A percentile compares a stretch with the other conserved stretches of the same genome.
phyloP scores from a whole-genome alignment of 2,329 filamentous ascomycete genomes.

The Pseudogymnoascus sp. region DNA sequence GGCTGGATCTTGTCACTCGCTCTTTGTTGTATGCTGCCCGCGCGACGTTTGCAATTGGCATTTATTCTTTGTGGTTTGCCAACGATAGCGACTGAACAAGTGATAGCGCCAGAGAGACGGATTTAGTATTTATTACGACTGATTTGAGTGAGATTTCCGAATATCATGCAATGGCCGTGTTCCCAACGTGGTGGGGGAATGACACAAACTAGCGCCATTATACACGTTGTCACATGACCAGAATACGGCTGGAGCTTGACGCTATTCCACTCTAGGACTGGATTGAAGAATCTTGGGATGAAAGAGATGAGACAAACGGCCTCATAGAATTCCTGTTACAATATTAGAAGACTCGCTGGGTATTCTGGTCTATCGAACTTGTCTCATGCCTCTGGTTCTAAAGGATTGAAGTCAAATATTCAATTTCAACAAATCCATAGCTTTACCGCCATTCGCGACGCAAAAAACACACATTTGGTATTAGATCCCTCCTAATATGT shows the following conservation, averaged over 20 bases:
- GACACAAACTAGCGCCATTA: slow-evolving; percentile 6
- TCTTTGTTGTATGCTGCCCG: background rate
- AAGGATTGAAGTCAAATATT: background rate
- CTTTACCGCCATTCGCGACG: background rate
- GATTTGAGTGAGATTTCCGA: background rate
- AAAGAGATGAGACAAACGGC: background rate
- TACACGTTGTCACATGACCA: slow-evolving; percentile 7
- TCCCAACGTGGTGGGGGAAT: slow-evolving; percentile 5
- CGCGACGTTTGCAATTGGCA: slow-evolving; percentile 2
- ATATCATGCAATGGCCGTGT: slow-evolving; percentile 6
- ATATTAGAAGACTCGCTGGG: background rate
- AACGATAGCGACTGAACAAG: background rate
- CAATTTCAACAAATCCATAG: background rate
- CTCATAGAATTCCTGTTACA: background rate
- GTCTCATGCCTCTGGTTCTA: background rate
- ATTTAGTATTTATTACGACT: background rate
- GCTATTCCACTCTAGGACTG: background rate
- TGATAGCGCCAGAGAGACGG: background rate
- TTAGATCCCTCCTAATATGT: background rate
- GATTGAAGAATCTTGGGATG: background rate
- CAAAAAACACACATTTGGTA: background rate
- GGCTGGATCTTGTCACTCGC: background rate
- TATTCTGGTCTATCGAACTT: background rate
- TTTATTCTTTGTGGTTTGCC: background rate
- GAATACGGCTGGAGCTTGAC: background rate